Percentiles rank a stretch among this genome's conserved stretches.
Evolutionary conservation across 176 grass and related monocot genomes (phyloP).

Genomic region (Oryza glaberrima): DNA sequence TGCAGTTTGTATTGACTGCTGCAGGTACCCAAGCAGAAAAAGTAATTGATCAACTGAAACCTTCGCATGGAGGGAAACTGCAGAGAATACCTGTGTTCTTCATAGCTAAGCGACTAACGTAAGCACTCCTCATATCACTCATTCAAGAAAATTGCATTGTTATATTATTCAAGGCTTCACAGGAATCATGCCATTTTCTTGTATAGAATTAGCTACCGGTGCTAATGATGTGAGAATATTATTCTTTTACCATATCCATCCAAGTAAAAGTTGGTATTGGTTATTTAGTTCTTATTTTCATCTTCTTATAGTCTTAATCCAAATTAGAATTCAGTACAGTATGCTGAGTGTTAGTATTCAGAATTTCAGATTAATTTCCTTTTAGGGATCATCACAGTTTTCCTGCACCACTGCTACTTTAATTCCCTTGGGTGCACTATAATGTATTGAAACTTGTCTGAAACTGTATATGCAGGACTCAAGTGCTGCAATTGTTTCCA

Average conservation of each 20-base stretch:
- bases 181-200: not conserved
- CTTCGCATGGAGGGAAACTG: conserved; percentile 66
- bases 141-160: conserved; percentile 10
- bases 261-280: not conserved
- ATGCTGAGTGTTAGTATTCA: not conserved
- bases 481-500: conserved; percentile 67
- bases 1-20: conserved; percentile 93
- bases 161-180: not conserved
- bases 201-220: not conserved
- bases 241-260: not conserved
- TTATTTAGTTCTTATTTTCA: not conserved
- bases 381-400: not conserved
- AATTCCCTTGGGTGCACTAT: not conserved
- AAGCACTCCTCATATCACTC: conserved; percentile 32
- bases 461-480: conserved; percentile 52
- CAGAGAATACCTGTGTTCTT: conserved; percentile 85
- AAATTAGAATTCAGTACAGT: not conserved
- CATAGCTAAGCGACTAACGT: conserved; percentile 76
- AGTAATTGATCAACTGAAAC: conserved; percentile 59
- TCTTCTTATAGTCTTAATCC: not conserved
- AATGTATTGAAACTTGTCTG: conserved; percentile 23
- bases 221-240: conserved; percentile 4
- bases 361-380: conserved; percentile 1
- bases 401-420: not conserved
- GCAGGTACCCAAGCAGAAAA: conserved; percentile 73